phyloP scores from a whole-genome alignment of 495 filamentous ascomycete species.

The Penicillium waksmanii region DNA sequence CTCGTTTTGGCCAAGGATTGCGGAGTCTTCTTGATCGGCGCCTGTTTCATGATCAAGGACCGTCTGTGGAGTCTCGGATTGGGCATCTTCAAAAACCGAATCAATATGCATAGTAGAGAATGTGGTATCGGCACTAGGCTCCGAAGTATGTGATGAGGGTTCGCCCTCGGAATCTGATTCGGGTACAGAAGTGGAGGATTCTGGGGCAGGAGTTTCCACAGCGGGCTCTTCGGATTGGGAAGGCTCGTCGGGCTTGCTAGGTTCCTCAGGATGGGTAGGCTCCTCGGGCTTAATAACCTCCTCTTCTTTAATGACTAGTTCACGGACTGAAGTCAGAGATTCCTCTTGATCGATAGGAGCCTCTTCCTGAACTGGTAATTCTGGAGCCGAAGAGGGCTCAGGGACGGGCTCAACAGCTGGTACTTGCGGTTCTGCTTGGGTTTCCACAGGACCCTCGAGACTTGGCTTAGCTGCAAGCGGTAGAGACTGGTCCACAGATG shows the following conservation, averaged over 20 bases:
- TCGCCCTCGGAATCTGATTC: conserved; percentile 23
- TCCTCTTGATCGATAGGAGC: too few species aligned
- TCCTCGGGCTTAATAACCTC: too few species aligned
- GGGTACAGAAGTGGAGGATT: conserved; percentile 26
- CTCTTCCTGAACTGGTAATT: conserved; percentile 1
- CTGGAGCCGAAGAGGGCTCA: not conserved
- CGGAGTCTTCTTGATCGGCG: conserved; percentile 28
- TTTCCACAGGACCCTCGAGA: not conserved
- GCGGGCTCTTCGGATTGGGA: conserved; percentile 1
- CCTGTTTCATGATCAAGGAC: conserved; percentile 35
- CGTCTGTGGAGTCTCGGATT: conserved; percentile 27
- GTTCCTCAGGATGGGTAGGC: not conserved
- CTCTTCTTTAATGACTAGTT: too few species aligned
- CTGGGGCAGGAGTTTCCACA: conserved; percentile 19
- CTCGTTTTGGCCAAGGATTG: conserved; percentile 27
- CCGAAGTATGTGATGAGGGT: conserved; percentile 23
- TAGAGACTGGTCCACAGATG: not conserved
- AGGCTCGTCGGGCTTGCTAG: not conserved
- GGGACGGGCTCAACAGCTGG: not conserved
- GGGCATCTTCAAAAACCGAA: conserved; percentile 13
- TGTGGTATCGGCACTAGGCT: conserved; percentile 18
- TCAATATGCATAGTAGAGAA: conserved; percentile 16
- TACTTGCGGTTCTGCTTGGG: not conserved
- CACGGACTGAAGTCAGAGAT: too few species aligned
- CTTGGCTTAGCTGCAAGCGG: not conserved